Base-by-base conservation (phyloP, 2,329 filamentous ascomycete species). In the Cordyceps cateniannulata region DNA sequence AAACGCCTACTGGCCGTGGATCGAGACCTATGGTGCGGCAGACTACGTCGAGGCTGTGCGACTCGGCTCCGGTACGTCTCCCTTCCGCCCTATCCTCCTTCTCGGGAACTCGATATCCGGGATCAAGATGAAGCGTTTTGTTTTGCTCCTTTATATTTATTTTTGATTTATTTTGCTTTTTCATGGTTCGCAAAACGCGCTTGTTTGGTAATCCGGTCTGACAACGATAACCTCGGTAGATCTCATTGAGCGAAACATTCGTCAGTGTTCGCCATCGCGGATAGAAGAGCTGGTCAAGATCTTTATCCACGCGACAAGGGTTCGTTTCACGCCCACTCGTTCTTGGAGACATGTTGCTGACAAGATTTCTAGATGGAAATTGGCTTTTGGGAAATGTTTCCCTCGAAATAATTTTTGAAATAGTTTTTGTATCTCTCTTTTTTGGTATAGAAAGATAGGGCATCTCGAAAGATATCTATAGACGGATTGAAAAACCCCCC, bases 1-100 rank as follows among this genome's bases (percentile, higher is more conserved):
- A 0, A 96, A 93, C 71, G 79, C 76, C 20, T 98, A 96, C 76
- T 95, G 89, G 88, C 83, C 86, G 50, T 98, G 93, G 93, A 91
- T 98, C 65, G 81, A 93, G 70, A 96, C 91, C 69, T 98, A 97
- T 70, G 84, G 89, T 18, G 89, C 87, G 2, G 86, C 90, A 1
- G 90, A 95, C 70, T 97, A 96, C 66, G 75, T 79, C 0, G 79
- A 86, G 63, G 90, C 90, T 6, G 89, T 96, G 59, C 79, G 78
- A 64, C 79, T 85, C 3, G 91, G 90, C 24, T 85, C 81, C 59
- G 85, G 89, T 91, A 76, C 73, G 82, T 71, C 14, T 47, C 29
- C 16, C n/a, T 18, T 50, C 10, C 35, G 3, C 32, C 12, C 32
- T n/a, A n/a, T n/a, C 25, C 1, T 7, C 25, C 6, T n/a, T 8